Percentiles rank a stretch among this genome's conserved stretches.
Conservation (phyloP, 495 filamentous ascomycete genomes). For the Tuber umbilicatum region DNA sequence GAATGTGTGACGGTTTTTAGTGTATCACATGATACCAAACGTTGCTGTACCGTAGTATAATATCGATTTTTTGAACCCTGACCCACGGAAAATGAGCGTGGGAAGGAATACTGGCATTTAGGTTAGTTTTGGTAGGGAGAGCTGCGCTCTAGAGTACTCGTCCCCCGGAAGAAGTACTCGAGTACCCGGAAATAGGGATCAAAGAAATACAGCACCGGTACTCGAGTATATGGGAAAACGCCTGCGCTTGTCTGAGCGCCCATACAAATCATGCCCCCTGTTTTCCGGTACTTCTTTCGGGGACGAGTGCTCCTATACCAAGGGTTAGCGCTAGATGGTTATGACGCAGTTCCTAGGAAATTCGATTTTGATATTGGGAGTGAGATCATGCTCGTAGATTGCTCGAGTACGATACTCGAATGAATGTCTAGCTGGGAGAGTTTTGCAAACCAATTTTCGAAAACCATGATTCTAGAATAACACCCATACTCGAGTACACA, state of each 20-base stretch:
- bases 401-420: no score
- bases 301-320: not conserved
- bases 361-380: not conserved
- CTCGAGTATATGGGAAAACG: no score
- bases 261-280: no score
- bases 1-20: not conserved
- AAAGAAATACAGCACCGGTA: no score
- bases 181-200: no score
- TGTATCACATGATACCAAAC: not conserved
- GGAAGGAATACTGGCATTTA: not conserved
- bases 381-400: not conserved
- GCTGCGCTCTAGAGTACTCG: not conserved
- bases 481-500: not conserved
- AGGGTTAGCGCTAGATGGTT: not conserved
- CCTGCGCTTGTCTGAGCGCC: no score
- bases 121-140: not conserved
- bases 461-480: not conserved
- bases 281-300: no score
- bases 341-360: not conserved
- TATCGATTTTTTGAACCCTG: not conserved
- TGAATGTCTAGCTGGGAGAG: not conserved
- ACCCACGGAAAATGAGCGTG: not conserved
- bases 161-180: no score
- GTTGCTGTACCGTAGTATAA: not conserved
- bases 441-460: slow-evolving; percentile 1